phyloP scores from a whole-genome alignment of 495 filamentous ascomycete genomes.

The Penicillium pancosmium region DNA sequence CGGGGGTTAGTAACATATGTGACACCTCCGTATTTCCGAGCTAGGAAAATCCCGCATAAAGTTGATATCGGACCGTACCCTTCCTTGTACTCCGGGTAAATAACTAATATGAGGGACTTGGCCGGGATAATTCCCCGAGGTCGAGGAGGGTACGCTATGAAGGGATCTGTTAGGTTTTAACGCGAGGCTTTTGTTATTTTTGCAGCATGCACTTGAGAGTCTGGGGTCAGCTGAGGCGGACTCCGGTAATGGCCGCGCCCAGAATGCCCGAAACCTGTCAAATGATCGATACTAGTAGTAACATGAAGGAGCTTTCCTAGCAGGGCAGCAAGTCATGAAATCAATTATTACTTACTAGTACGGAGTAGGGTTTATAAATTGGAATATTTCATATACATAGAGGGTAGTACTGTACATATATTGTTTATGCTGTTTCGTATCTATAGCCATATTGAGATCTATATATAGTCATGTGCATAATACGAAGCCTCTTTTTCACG shows the following conservation, averaged over 20 bases:
- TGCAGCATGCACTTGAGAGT: neutral
- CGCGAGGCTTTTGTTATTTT: neutral
- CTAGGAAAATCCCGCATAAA: slow-evolving; percentile 13
- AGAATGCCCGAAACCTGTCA: slow-evolving; percentile 9
- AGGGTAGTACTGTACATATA: neutral
- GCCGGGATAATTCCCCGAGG: neutral
- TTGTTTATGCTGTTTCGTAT: neutral
- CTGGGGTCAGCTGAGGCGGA: slow-evolving; percentile 10
- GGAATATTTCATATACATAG: neutral
- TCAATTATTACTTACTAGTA: neutral
- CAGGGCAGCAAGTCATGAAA: neutral
- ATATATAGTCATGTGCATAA: neutral
- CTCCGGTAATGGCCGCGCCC: slow-evolving; percentile 10
- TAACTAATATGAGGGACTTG: neutral
- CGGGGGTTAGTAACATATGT: neutral
- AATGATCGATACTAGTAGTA: neutral
- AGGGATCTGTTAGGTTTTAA: too few species aligned
- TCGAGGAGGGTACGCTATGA: neutral
- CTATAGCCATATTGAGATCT: too few species aligned
- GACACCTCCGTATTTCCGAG: slow-evolving; percentile 15
- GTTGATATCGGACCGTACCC: neutral
- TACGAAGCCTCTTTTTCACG: neutral
- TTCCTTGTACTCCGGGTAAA: neutral
- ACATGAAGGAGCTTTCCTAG: neutral
- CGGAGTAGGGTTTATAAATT: neutral